Evolutionary conservation across 495 filamentous ascomycete species (phyloP), one percentile per base, ranked within the genome.

Genomic region (Entonaema liquescens): DNA sequence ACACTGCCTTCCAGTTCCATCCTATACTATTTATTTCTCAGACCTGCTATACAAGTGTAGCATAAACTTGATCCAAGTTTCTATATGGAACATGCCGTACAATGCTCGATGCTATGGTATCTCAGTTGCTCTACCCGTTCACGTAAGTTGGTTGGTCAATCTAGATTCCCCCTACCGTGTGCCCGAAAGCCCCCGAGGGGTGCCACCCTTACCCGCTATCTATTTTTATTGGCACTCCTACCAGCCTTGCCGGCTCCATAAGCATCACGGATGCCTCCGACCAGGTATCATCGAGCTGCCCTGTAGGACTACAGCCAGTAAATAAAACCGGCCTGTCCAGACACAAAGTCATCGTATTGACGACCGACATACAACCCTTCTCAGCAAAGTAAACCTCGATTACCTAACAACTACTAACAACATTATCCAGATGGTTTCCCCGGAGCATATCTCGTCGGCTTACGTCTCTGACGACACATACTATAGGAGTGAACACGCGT

Each of bases 71-170:
- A 55, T 29, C 63, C 52, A 64, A 67, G 28, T 36, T 57, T 65
- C 47, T 52, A 67, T 65, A 67, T 68, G 74, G 72, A 73, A 77
- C 61, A 68, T 74, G 67, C 66, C 58, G 63, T 72, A 75, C 67
- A 66, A 60, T 57, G 54, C 47, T 64, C 59, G 52, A 68, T 40
- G 61, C 62, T 72, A 65, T 67, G 70, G 57, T 62, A 59, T 65
- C 57, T 60, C 64, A 36, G 70, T 67, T 19, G 59, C 57, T 68
- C 53, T 61, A 65, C 21, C 19, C 35, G 6, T 59, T 28, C 68
- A 53, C 11, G 73, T 77, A 74, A 70, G 73, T 77, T 63, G 62
- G 55, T 71, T 56, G 68, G 55, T 54, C 64, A 70, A 56, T 23
- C 57, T 52, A 58, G 47, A 66, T 70, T 56, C 50, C 61, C 52